Percentiles rank a stretch among this genome's conserved stretches.
phyloP scores from a whole-genome alignment of 257 asterid species.

The Primulina eburnea region DNA sequence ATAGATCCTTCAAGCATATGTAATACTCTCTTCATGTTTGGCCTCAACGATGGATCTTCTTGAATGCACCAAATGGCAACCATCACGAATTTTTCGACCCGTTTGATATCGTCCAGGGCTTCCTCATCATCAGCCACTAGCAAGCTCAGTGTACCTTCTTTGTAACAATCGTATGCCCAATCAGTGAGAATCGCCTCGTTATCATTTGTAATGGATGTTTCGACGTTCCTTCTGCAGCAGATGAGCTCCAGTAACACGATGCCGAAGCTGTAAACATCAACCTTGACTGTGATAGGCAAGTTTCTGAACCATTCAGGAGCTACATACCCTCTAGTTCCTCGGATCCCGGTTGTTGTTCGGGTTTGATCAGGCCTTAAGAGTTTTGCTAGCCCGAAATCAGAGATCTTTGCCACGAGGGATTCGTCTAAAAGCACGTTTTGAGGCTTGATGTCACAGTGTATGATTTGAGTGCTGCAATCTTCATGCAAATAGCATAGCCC shows the following conservation, averaged over 20 bases:
- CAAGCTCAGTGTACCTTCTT: not conserved
- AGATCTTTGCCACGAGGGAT: constrained; percentile 17
- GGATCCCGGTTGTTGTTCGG: constrained; percentile 4
- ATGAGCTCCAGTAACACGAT: constrained; percentile 20
- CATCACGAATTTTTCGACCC: not conserved
- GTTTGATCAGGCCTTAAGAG: constrained; percentile 24
- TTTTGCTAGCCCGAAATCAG: constrained; percentile 34
- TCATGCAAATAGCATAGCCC: constrained; percentile 30
- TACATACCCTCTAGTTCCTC: constrained; percentile 33
- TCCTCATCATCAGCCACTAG: constrained; percentile 28
- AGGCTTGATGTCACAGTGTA: constrained; percentile 33
- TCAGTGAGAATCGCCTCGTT: not conserved
- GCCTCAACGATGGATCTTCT: constrained; percentile 25
- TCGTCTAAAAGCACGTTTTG: constrained; percentile 34
- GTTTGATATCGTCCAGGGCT: constrained; percentile 15
- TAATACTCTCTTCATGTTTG: constrained; percentile 30
- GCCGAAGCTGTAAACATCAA: constrained; percentile 28
- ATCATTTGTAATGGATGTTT: not conserved
- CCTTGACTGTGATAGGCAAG: constrained; percentile 23
- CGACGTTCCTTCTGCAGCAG: constrained; percentile 20
- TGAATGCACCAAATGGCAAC: not conserved
- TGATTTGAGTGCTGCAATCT: constrained; percentile 30
- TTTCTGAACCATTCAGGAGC: constrained; percentile 36
- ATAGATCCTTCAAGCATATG: constrained; percentile 42
- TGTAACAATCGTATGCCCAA: not conserved